Percentiles rank a stretch among this genome's conserved stretches.
These are phyloP conservation scores for Wickerhamiella galacta DNA, from an alignment of 805 yeast genomes.

Conservation along the genomic window DNA sequence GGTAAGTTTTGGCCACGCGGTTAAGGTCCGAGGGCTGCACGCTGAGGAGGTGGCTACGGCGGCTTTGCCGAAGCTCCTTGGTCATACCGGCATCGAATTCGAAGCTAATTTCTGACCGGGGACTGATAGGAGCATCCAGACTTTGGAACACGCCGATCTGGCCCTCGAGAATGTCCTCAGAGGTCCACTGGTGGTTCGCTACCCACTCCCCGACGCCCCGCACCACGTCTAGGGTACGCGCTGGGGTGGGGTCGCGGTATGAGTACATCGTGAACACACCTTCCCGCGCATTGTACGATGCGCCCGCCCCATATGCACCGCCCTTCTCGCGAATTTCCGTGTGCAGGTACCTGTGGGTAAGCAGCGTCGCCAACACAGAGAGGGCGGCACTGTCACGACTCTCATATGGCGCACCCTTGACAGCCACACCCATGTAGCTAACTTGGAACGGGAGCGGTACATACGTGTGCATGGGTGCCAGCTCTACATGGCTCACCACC, in stretches of 20 bases:
- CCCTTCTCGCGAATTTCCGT: conserved; percentile 86
- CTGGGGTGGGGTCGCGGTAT: conserved; percentile 84
- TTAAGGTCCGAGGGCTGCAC: conserved; percentile 46
- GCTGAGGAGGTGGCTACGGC: conserved; percentile 60
- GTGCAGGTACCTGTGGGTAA: conserved; percentile 73
- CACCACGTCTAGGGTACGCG: conserved; percentile 48
- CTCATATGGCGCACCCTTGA: conserved; percentile 48
- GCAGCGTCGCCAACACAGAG: conserved; percentile 62
- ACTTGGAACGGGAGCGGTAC: conserved; percentile 77
- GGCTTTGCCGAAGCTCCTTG: conserved; percentile 60
- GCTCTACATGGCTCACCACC: conserved; percentile 3
- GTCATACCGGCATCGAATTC: conserved; percentile 52
- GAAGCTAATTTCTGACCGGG: conserved; percentile 58
- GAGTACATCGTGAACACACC: conserved; percentile 75
- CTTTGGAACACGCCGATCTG: conserved; percentile 81
- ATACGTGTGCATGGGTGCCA: conserved; percentile 25
- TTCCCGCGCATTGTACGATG: conserved; percentile 60
- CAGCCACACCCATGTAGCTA: conserved; percentile 56
- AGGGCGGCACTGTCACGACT: conserved; percentile 69
- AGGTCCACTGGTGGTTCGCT: conserved; percentile 34
- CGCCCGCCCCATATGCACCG: conserved; percentile 98
- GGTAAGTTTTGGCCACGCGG: conserved; percentile 51
- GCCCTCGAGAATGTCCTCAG: conserved; percentile 67
- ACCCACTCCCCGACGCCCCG: conserved; percentile 35
- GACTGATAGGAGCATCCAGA: conserved; percentile 76